Conservation (phyloP, 805 yeast species). For the Wickerhamiella brachini region DNA sequence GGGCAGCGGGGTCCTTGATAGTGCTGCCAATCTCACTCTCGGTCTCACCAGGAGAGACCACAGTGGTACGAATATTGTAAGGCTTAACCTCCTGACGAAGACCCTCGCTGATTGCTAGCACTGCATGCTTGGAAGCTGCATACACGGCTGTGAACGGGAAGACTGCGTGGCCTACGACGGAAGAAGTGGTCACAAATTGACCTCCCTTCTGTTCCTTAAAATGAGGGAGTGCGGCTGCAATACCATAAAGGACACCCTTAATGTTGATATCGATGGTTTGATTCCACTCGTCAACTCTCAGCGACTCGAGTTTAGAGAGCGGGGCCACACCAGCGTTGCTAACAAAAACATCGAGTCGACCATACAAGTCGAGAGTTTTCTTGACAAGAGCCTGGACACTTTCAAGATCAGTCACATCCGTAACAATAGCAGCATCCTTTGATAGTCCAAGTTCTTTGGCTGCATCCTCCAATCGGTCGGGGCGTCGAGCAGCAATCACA, state of each 20-base stretch:
- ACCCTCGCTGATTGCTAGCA: slow-evolving; percentile 39
- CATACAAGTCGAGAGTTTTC: neutral
- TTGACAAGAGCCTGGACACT: neutral
- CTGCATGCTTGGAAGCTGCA: slow-evolving; percentile 9
- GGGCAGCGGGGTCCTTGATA: neutral
- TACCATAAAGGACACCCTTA: neutral
- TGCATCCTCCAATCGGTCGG: neutral
- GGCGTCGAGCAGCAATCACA: neutral
- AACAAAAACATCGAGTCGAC: neutral
- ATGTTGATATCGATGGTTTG: neutral
- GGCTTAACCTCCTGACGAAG: slow-evolving; percentile 56
- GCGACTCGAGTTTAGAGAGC: neutral
- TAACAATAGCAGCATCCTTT: neutral
- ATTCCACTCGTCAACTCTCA: neutral
- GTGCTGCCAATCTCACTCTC: slow-evolving; percentile 44
- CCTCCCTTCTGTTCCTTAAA: neutral
- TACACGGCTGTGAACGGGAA: neutral
- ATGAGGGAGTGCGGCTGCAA: neutral
- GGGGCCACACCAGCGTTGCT: neutral
- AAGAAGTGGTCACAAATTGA: neutral
- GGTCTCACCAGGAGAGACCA: slow-evolving; percentile 59
- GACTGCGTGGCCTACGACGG: neutral
- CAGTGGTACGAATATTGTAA: slow-evolving; percentile 54
- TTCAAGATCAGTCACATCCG: neutral
- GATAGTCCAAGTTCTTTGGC: neutral